Conservation (phyloP, 345 rosid species). For the Aethionema arabicum region DNA sequence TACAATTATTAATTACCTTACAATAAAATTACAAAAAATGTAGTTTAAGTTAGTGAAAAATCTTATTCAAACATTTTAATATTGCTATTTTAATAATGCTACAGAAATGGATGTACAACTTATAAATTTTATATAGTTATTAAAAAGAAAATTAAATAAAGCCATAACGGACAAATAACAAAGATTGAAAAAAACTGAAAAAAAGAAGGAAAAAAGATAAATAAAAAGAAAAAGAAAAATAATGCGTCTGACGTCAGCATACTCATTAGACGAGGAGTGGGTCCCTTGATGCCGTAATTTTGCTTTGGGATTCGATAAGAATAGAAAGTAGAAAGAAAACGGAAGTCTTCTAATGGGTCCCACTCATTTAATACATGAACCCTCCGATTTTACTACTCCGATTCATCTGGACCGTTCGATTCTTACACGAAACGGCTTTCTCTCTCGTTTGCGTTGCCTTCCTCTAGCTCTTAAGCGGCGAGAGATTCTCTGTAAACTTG, state of each 20-base stretch:
- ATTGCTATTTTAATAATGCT: too few relatives aligned
- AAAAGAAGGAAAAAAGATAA: not conserved
- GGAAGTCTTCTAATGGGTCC: slow-evolving; percentile 36
- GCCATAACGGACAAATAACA: slow-evolving; percentile 33
- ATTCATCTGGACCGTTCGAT: slow-evolving; percentile 29
- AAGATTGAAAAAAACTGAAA: slow-evolving; percentile 9
- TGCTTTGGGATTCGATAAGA: slow-evolving; percentile 31
- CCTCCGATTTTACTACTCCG: slow-evolving; percentile 23
- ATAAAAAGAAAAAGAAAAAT: not conserved
- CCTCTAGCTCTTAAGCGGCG: slow-evolving; percentile 26
- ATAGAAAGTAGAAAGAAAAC: slow-evolving; percentile 19
- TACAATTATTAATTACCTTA: too few relatives aligned
- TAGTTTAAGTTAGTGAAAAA: too few relatives aligned
- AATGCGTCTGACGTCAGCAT: slow-evolving; percentile 32
- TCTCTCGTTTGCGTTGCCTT: slow-evolving; percentile 4
- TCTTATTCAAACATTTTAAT: too few relatives aligned
- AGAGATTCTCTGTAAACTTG: slow-evolving; percentile 28
- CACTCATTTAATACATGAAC: not conserved
- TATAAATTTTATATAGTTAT: too few relatives aligned
- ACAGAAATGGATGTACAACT: too few relatives aligned
- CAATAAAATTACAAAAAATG: too few relatives aligned
- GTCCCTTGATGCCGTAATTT: slow-evolving; percentile 14
- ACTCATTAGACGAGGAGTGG: not conserved
- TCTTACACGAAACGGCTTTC: slow-evolving; percentile 7
- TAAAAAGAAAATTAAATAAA: too few relatives aligned